A percentile compares a stretch with the other conserved stretches of the same genome.
These are phyloP conservation scores for Torulaspora gathmanii DNA, from an alignment of 805 yeast genomes.

Conservation along the genomic window DNA sequence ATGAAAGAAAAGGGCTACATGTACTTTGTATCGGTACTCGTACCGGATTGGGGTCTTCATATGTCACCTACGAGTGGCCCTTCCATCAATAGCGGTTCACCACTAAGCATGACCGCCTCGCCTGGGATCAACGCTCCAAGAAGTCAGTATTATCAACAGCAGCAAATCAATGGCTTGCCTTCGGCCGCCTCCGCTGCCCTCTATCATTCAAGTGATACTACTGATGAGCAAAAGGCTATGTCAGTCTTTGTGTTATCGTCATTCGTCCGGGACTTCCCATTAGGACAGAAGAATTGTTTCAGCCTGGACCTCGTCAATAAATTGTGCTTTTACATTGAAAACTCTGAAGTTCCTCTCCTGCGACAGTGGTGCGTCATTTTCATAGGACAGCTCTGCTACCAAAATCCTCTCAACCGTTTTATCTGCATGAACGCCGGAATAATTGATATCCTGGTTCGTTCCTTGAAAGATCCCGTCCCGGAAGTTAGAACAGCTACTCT, in stretches of 20 bases:
- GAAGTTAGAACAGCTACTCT: conserved; percentile 88
- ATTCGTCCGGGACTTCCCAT: conserved; percentile 72
- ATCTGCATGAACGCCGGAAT: conserved; percentile 62
- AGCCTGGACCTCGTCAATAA: conserved; percentile 67
- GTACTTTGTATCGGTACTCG: conserved; percentile 77
- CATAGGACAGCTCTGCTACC: conserved; percentile 69
- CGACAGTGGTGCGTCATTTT: conserved; percentile 90
- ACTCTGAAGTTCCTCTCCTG: conserved; percentile 75
- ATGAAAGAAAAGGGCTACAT: conserved; percentile 86
- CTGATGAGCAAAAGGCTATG: conserved; percentile 90
- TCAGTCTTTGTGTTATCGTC: conserved; percentile 85
- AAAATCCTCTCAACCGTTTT: conserved; percentile 69
- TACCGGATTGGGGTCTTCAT: conserved; percentile 37
- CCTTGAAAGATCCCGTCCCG: conserved; percentile 85
- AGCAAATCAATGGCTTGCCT: conserved; percentile 9
- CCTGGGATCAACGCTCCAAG: conserved; percentile 20
- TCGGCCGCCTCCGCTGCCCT: conserved; percentile 7
- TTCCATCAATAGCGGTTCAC: conserved; percentile 17
- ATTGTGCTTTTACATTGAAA: conserved; percentile 58
- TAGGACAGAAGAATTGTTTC: conserved; percentile 77
- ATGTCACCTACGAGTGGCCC: conserved; percentile 19
- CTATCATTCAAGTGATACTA: conserved; percentile 34
- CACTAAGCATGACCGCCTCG: conserved; percentile 23
- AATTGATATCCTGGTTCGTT: conserved; percentile 45
- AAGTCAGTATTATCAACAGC: conserved; percentile 18